Conservation (phyloP, 139 green algal species). For the Monoraphidium neglectum region DNA sequence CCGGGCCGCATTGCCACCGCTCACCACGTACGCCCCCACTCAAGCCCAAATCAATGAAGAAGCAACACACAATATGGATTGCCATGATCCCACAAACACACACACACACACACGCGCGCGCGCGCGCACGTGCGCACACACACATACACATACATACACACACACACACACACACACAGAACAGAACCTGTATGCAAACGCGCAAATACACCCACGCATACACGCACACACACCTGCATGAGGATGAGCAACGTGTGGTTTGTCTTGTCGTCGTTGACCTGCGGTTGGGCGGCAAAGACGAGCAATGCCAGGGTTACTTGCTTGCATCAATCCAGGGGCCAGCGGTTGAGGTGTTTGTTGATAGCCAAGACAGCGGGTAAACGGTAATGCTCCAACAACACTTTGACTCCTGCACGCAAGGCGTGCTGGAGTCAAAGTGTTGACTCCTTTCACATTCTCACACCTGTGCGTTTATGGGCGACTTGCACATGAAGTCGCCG, state of each 20-base stretch:
- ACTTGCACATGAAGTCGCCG: conserved; percentile 5
- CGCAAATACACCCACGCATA: not conserved
- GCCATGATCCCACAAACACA: not conserved
- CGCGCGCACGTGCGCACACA: not conserved
- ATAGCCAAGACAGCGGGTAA: too few species aligned
- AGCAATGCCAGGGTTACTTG: too few species aligned
- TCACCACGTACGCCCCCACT: not conserved
- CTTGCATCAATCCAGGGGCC: too few species aligned
- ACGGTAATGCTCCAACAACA: too few species aligned
- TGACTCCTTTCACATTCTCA: too few species aligned
- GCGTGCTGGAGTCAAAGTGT: too few species aligned
- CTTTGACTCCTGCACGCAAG: too few species aligned
- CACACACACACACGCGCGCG: not conserved
- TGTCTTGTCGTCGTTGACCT: not conserved
- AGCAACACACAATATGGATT: not conserved
- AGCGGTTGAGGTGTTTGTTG: too few species aligned
- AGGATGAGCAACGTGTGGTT: conserved; percentile 25
- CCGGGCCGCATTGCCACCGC: not conserved
- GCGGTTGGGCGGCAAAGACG: too few species aligned
- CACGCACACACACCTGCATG: conserved; percentile 3
- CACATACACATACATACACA: not conserved
- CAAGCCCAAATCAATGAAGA: not conserved
- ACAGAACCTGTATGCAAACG: not conserved
- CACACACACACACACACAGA: not conserved
- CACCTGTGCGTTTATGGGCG: conserved; percentile 8